Conservation (phyloP, 108 stramenopile species). For the Nannochloropsis salina region DNA sequence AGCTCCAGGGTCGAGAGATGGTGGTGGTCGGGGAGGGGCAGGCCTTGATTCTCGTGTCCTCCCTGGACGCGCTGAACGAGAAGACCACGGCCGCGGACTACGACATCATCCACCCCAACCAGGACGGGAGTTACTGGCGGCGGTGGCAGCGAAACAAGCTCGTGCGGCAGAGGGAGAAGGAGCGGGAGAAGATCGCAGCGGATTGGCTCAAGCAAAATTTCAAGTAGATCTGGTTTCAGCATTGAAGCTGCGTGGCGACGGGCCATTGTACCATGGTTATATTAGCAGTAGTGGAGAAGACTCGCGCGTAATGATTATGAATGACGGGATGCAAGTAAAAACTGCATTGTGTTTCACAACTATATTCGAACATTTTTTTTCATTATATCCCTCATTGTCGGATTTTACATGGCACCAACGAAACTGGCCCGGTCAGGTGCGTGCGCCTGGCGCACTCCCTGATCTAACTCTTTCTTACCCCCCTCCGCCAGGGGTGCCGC, state of each 20-base stretch:
- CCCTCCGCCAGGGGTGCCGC: background rate
- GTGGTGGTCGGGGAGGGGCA: slow-evolving; percentile 45
- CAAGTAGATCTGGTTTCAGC: background rate
- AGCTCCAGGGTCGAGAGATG: slow-evolving; percentile 64
- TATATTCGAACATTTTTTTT: background rate
- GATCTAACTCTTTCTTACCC: background rate
- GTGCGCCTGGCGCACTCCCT: background rate
- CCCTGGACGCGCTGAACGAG: slow-evolving; percentile 25
- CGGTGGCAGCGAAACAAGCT: slow-evolving; percentile 86
- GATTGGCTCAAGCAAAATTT: slow-evolving; percentile 55
- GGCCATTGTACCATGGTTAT: too few species aligned
- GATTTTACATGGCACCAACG: background rate
- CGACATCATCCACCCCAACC: slow-evolving; percentile 80
- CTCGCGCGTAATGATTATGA: too few species aligned
- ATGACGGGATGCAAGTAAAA: too few species aligned
- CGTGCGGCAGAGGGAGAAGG: slow-evolving; percentile 70
- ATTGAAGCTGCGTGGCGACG: background rate
- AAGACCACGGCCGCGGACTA: slow-evolving; percentile 6
- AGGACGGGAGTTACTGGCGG: slow-evolving; percentile 89
- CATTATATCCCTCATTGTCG: background rate
- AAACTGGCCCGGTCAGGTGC: slow-evolving; percentile 2
- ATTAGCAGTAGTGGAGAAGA: too few species aligned
- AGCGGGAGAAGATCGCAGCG: slow-evolving; percentile 70
- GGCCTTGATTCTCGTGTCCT: slow-evolving; percentile 48
- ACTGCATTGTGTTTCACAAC: too few species aligned